Evolutionary conservation across 768 basidiomycete genomes (phyloP).

Genomic region (Arthromyces matolae): DNA sequence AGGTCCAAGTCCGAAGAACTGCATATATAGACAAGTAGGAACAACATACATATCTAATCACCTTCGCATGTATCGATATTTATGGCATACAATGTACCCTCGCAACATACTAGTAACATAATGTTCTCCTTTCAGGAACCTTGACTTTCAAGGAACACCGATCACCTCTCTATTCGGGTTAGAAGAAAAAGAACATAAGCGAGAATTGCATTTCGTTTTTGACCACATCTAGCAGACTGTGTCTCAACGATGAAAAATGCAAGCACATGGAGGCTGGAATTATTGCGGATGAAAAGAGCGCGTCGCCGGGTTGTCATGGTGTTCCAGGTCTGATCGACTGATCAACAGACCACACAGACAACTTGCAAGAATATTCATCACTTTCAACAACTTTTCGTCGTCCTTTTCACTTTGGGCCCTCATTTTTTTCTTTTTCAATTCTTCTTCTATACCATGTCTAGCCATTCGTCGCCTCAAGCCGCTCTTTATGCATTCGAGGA

Average conservation of each 20-base stretch:
- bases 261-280: too few relatives aligned
- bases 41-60: slow-evolving; percentile 7
- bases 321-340: slow-evolving; percentile 13
- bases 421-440: slow-evolving; percentile 2
- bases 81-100: slow-evolving; percentile 3
- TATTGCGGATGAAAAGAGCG: neutral
- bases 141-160: neutral
- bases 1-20: slow-evolving; percentile 9
- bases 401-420: neutral
- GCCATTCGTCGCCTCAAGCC: slow-evolving; percentile 17
- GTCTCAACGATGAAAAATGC: too few relatives aligned
- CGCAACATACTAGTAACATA: slow-evolving; percentile 8
- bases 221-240: too few relatives aligned
- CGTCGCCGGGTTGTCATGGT: slow-evolving; percentile 18
- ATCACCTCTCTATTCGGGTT: too few relatives aligned
- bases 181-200: too few relatives aligned
- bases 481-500: slow-evolving; percentile 23
- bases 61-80: slow-evolving; percentile 11
- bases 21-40: slow-evolving; percentile 8
- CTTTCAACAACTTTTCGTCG: neutral
- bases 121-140: neutral
- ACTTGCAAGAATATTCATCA: slow-evolving; percentile 8
- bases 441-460: slow-evolving; percentile 15
- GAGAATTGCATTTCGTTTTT: too few relatives aligned
- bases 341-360: neutral